Evolutionary conservation across 2,329 filamentous ascomycete species (phyloP).

Genomic region (Gnomoniopsis smithogilvyi): DNA sequence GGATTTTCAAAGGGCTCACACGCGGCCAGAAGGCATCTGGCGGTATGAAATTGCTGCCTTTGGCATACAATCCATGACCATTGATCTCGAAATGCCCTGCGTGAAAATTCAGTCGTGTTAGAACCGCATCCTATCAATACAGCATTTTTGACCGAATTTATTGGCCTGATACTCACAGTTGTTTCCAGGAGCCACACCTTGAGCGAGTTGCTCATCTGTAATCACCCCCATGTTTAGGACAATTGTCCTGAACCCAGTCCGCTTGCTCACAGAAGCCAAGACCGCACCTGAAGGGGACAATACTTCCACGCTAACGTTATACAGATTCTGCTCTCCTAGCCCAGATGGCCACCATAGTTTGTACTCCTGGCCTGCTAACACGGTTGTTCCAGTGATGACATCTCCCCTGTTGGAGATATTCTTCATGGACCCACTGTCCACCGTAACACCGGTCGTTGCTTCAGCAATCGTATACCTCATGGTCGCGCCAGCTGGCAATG

Average conservation of each 20-base stretch:
- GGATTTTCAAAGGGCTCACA: conserved; percentile 50
- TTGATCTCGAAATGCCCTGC: conserved; percentile 65
- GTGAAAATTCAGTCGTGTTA: conserved; percentile 23
- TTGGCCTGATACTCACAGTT: not conserved
- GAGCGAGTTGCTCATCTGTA: conserved; percentile 47
- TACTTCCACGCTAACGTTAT: conserved; percentile 51
- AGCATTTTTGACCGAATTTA: not conserved
- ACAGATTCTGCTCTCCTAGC: conserved; percentile 55
- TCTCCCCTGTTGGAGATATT: conserved; percentile 37
- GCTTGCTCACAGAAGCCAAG: conserved; percentile 45
- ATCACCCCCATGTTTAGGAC: conserved; percentile 55
- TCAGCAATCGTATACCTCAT: conserved; percentile 47
- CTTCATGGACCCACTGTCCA: conserved; percentile 34
- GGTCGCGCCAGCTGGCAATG: conserved; percentile 36
- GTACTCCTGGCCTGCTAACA: conserved; percentile 39
- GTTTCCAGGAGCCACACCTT: conserved; percentile 42
- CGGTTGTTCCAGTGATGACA: conserved; percentile 46
- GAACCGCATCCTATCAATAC: not conserved
- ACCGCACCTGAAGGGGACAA: conserved; percentile 31
- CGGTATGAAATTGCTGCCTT: conserved; percentile 62
- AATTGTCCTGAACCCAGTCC: conserved; percentile 60
- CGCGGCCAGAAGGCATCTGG: conserved; percentile 61
- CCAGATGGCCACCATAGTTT: conserved; percentile 61
- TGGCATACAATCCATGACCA: conserved; percentile 60
- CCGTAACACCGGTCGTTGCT: conserved; percentile 31